These are phyloP conservation scores for Neurospora sp. DNA, from an alignment of 495 filamentous ascomycete species.

Conservation along the genomic window DNA sequence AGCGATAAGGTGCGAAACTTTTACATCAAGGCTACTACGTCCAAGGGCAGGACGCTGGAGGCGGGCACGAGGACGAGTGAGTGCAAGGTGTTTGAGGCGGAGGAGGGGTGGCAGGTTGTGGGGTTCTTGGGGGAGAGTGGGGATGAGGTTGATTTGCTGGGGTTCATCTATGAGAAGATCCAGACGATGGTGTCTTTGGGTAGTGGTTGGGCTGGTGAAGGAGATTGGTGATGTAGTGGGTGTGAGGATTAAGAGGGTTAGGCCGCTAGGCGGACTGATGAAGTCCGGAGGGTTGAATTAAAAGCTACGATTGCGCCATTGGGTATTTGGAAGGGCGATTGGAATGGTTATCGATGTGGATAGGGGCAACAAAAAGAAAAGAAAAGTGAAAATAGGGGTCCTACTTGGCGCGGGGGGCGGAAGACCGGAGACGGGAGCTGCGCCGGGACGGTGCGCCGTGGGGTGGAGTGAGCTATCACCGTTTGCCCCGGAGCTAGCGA, in stretches of 20 bases:
- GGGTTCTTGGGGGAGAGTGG: slow-evolving; percentile 48
- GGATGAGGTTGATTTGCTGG: slow-evolving; percentile 49
- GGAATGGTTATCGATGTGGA: neutral
- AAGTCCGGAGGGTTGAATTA: no score
- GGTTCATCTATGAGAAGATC: slow-evolving; percentile 40
- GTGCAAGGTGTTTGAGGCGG: slow-evolving; percentile 40
- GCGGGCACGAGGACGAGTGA: slow-evolving; percentile 38
- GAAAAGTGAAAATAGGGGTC: neutral
- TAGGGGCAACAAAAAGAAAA: neutral
- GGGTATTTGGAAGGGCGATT: neutral
- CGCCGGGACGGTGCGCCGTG: neutral
- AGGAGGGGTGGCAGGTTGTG: slow-evolving; percentile 45
- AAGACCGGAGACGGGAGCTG: neutral
- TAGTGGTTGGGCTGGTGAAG: slow-evolving; percentile 8
- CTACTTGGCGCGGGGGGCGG: neutral
- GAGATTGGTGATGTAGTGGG: neutral
- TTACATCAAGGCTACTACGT: slow-evolving; percentile 46
- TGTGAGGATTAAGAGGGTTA: neutral
- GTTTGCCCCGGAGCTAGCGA: neutral
- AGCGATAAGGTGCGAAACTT: slow-evolving; percentile 42
- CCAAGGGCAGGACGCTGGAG: slow-evolving; percentile 35
- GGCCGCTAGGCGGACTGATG: neutral
- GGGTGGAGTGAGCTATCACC: neutral
- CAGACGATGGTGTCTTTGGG: slow-evolving; percentile 2
- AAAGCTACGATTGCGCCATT: neutral